Evolutionary conservation across 495 filamentous ascomycete species (phyloP).

Genomic region (Parmelia sp.): DNA sequence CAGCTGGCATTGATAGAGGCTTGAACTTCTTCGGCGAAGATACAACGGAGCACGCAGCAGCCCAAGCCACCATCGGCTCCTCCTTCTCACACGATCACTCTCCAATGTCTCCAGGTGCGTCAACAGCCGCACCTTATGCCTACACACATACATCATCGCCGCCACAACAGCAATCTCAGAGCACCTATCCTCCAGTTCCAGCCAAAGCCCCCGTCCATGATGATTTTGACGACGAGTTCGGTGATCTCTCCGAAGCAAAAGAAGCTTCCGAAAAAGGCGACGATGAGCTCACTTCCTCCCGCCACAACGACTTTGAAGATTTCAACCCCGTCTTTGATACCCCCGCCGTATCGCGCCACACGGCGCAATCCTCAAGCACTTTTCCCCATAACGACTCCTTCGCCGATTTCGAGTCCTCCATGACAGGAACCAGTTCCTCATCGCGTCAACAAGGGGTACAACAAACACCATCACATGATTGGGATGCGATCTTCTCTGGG

Average conservation of each 20-base stretch:
- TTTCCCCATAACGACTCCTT: constrained; percentile 35
- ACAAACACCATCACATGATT: constrained; percentile 57
- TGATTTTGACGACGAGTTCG: constrained; percentile 88
- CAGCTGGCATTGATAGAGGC: constrained; percentile 24
- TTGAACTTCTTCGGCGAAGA: constrained; percentile 23
- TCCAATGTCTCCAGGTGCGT: constrained; percentile 27
- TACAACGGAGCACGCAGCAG: neutral
- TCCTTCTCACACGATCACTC: constrained; percentile 15
- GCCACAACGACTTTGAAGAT: constrained; percentile 44
- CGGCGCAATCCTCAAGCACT: constrained; percentile 32
- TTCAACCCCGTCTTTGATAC: constrained; percentile 60
- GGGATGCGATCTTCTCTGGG: constrained; percentile 90
- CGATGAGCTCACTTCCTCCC: constrained; percentile 49
- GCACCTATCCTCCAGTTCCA: constrained; percentile 12
- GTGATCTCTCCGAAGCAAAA: constrained; percentile 79
- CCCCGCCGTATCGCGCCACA: constrained; percentile 32
- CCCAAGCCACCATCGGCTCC: constrained; percentile 10
- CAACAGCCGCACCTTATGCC: constrained; percentile 24
- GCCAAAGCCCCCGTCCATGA: constrained; percentile 28
- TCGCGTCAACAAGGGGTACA: constrained; percentile 26
- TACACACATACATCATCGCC: constrained; percentile 18
- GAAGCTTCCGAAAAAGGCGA: constrained; percentile 68
- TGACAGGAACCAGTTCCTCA: constrained; percentile 28
- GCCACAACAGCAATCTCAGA: constrained; percentile 30
- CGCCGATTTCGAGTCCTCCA: constrained; percentile 43